phyloP scores from a whole-genome alignment of 768 basidiomycete species.

The Tricholoma matsutake region DNA sequence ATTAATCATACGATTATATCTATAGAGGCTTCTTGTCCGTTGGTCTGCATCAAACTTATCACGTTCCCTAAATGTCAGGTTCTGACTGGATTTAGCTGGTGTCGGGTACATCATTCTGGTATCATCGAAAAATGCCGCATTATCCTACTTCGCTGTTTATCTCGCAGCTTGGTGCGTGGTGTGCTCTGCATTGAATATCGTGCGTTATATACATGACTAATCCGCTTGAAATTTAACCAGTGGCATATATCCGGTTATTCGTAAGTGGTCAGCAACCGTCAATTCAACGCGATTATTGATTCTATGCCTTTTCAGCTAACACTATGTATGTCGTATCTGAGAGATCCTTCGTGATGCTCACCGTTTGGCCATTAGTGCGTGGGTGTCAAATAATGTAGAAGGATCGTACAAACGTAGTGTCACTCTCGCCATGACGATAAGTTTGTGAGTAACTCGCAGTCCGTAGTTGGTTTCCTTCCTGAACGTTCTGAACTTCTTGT shows the following conservation, averaged over 20 bases:
- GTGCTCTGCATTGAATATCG: neutral
- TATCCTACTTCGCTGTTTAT: slow-evolving; percentile 73
- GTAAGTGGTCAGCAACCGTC: slow-evolving; percentile 34
- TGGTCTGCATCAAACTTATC: slow-evolving; percentile 21
- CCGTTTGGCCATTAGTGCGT: slow-evolving; percentile 32
- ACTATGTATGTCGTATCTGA: slow-evolving; percentile 37
- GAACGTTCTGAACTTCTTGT: neutral
- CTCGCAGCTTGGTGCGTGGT: slow-evolving; percentile 60
- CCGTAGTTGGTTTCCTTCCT: neutral
- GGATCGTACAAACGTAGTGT: slow-evolving; percentile 76
- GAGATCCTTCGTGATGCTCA: neutral
- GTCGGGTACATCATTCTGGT: slow-evolving; percentile 72
- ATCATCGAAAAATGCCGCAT: slow-evolving; percentile 52
- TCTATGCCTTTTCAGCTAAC: slow-evolving; percentile 42
- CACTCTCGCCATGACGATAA: slow-evolving; percentile 65
- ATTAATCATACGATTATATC: neutral
- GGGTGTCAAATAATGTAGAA: slow-evolving; percentile 70
- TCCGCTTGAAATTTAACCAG: slow-evolving; percentile 25
- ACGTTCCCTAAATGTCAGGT: slow-evolving; percentile 11
- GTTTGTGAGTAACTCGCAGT: slow-evolving; percentile 40
- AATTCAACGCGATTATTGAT: neutral
- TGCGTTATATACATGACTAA: neutral
- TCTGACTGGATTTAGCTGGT: slow-evolving; percentile 34
- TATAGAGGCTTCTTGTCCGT: slow-evolving; percentile 35
- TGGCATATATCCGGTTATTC: slow-evolving; percentile 73